Conservation (phyloP, 306 rosid genomes). For the Chamaecrista fasciculata region DNA sequence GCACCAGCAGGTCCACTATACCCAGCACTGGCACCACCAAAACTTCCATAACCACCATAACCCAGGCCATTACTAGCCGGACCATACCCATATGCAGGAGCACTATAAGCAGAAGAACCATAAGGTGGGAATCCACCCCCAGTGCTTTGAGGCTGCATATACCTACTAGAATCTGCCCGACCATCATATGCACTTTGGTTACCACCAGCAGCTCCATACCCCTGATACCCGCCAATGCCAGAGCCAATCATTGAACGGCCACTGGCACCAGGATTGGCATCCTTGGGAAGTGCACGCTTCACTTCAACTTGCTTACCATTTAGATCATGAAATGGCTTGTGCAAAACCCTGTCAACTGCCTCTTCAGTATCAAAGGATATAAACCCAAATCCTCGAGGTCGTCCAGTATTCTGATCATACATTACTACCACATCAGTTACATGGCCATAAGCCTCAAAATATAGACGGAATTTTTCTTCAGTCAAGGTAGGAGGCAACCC, state of each 20-base stretch:
- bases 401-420: slow-evolving; percentile 95
- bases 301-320: slow-evolving; percentile 97
- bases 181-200: slow-evolving; percentile 76
- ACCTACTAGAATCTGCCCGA: slow-evolving; percentile 85
- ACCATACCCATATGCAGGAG: slow-evolving; percentile 92
- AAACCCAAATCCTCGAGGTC: slow-evolving; percentile 96
- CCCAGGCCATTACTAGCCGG: slow-evolving; percentile 81
- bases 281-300: slow-evolving; percentile 98
- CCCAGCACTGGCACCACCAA: slow-evolving; percentile 70
- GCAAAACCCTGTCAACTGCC: slow-evolving; percentile 93
- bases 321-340: slow-evolving; percentile 90
- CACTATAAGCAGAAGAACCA: slow-evolving; percentile 75
- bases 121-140: slow-evolving; percentile 88
- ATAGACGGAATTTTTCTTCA: slow-evolving; percentile 81
- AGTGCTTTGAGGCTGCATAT: slow-evolving; percentile 81
- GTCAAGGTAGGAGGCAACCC: slow-evolving; percentile 86
- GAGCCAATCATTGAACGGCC: slow-evolving; percentile 67
- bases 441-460: slow-evolving; percentile 78
- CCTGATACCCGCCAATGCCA: slow-evolving; percentile 69
- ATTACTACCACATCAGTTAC: slow-evolving; percentile 96
- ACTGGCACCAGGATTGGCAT: slow-evolving; percentile 89
- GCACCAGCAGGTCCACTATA: slow-evolving; percentile 85
- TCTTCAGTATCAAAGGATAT: slow-evolving; percentile 90
- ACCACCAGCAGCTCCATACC: slow-evolving; percentile 86
- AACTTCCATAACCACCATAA: slow-evolving; percentile 78